A percentile compares a stretch with the other conserved stretches of the same genome.
phyloP scores from a whole-genome alignment of 108 stramenopile genomes.

The Schizochytrium sp. region DNA sequence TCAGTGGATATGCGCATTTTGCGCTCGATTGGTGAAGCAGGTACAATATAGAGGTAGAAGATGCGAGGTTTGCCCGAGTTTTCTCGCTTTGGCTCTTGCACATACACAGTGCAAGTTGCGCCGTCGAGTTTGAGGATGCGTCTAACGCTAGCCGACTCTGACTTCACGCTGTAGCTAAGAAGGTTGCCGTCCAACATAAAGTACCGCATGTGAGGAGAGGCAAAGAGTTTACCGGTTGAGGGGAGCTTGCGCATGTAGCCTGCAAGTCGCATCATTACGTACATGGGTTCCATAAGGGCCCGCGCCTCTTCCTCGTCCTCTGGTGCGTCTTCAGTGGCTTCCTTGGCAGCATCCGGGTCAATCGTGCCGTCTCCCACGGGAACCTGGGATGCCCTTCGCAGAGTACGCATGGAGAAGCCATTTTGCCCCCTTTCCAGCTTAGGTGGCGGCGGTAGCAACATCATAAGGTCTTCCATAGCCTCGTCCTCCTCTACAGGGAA shows the following conservation, averaged over 20 bases:
- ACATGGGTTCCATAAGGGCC: background rate
- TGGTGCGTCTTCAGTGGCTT: background rate
- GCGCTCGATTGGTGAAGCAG: background rate
- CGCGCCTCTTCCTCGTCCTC: background rate
- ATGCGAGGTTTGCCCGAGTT: background rate
- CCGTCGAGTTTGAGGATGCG: conserved; percentile 26
- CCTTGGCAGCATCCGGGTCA: conserved; percentile 17
- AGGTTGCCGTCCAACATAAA: conserved; percentile 47
- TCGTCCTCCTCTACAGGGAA: conserved; percentile 48
- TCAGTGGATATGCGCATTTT: conserved; percentile 51
- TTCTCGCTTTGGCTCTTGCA: background rate
- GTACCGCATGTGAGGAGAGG: conserved; percentile 29
- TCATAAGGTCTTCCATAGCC: background rate
- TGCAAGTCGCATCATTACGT: background rate
- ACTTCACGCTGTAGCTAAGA: conserved; percentile 18
- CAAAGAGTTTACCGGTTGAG: background rate
- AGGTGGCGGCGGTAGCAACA: conserved; percentile 39
- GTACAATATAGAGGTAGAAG: conserved; percentile 7
- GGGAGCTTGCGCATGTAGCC: conserved; percentile 43
- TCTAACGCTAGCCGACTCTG: background rate
- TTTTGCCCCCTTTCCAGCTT: background rate
- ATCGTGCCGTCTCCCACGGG: conserved; percentile 32
- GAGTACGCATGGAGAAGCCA: conserved; percentile 44
- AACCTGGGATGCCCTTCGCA: conserved; percentile 41
- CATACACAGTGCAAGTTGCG: background rate